Conservation (phyloP, 2,329 filamentous ascomycete genomes). For the Xylariaceae sp. region DNA sequence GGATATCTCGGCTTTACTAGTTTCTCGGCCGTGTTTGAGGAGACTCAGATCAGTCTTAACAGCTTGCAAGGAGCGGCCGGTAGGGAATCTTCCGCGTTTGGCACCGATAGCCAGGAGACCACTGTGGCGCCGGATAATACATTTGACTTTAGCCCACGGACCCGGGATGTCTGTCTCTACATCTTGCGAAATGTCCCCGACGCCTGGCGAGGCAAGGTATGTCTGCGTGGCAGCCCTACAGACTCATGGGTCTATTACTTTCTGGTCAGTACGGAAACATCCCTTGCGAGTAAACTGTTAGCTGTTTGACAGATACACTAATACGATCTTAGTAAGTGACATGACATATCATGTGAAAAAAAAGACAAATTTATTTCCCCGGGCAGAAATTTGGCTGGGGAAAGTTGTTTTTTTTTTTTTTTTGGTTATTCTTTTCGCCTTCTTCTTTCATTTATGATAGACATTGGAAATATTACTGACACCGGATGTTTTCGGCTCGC, state of each 20-base stretch:
- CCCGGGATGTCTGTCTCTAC: conserved; percentile 35
- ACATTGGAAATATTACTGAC: no score
- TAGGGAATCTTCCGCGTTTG: conserved; percentile 8
- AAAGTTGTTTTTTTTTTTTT: no score
- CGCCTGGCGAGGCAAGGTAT: conserved; percentile 19
- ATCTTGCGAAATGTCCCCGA: conserved; percentile 37
- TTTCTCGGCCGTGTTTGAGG: conserved; percentile 39
- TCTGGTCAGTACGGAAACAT: no score
- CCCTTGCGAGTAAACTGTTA: no score
- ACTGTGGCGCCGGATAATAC: conserved; percentile 5
- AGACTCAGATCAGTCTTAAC: conserved; percentile 38
- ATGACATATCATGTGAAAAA: no score
- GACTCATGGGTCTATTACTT: conserved; percentile 33
- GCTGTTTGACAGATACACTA: no score
- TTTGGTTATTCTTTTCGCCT: no score
- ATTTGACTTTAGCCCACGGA: conserved; percentile 19
- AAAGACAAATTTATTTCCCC: no score
- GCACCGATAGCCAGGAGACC: conserved; percentile 3
- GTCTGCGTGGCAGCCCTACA: conserved; percentile 20
- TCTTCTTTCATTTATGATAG: no score
- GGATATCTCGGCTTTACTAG: conserved; percentile 46
- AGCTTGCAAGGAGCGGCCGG: conserved; percentile 30
- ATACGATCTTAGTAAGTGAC: no score
- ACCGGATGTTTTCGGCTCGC: no score
- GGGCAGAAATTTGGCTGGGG: no score